These are phyloP conservation scores for Exophiala alcalophila DNA, from an alignment of 2,329 filamentous ascomycete genomes.

Conservation along the genomic window DNA sequence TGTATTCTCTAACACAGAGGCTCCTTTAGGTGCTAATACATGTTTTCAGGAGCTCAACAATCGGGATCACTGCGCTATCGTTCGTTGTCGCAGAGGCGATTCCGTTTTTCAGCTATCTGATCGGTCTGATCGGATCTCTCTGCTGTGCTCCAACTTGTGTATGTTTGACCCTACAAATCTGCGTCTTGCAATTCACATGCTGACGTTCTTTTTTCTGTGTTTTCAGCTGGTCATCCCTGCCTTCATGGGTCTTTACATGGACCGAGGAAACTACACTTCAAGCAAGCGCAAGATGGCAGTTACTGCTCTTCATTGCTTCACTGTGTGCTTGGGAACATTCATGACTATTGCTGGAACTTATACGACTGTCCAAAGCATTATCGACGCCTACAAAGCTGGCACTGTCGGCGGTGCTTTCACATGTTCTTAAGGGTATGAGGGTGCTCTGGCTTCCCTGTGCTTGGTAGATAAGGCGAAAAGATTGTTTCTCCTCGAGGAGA, in stretches of 20 bases:
- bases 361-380: slow-evolving; percentile 17
- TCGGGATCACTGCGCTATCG: slow-evolving; percentile 43
- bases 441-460: no score
- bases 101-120: slow-evolving; percentile 54
- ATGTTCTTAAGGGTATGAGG: slow-evolving; percentile 2
- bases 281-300: slow-evolving; percentile 5
- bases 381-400: slow-evolving; percentile 12
- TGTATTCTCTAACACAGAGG: no score
- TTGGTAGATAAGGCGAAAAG: no score
- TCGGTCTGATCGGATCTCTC: slow-evolving; percentile 50
- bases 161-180: slow-evolving; percentile 47
- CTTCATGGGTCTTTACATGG: slow-evolving; percentile 19
- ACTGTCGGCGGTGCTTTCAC: slow-evolving; percentile 7
- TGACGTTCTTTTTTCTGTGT: no score
- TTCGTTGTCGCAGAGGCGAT: slow-evolving; percentile 54
- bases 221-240: slow-evolving; percentile 16
- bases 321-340: slow-evolving; percentile 8
- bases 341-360: slow-evolving; percentile 17
- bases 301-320: slow-evolving; percentile 3
- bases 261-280: slow-evolving; percentile 9
- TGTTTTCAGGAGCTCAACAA: slow-evolving; percentile 31
- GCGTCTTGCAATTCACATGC: no score
- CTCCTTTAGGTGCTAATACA: no score
- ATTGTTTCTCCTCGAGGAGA: no score
- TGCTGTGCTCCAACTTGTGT: slow-evolving; percentile 53